Evolutionary conservation across 257 asterid genomes (phyloP).

Genomic region (Ballota nigra): DNA sequence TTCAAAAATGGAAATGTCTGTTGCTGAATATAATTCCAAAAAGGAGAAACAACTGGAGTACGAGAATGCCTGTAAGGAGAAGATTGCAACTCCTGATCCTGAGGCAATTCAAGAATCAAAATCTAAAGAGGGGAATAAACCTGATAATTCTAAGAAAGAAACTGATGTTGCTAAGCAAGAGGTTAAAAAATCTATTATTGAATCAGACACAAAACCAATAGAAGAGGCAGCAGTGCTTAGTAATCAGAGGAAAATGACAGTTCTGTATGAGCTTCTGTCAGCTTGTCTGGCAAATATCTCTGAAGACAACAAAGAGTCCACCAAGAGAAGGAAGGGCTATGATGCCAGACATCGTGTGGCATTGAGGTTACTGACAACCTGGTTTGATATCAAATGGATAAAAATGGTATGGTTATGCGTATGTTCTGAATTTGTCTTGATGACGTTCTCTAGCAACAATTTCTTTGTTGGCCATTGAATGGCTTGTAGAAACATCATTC

Average conservation of each 20-base stretch:
- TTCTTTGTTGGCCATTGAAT: slow-evolving; percentile 1
- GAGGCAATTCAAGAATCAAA: slow-evolving; percentile 30
- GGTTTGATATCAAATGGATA: slow-evolving; percentile 88
- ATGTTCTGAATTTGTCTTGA: slow-evolving; percentile 3
- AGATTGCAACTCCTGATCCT: slow-evolving; percentile 46
- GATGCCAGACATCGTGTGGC: slow-evolving; percentile 95
- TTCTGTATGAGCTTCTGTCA: slow-evolving; percentile 80
- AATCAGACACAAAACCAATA: slow-evolving; percentile 52
- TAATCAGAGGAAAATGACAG: slow-evolving; percentile 60
- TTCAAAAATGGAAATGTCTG: slow-evolving; percentile 52
- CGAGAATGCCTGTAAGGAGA: slow-evolving; percentile 64
- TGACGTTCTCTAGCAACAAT: not conserved
- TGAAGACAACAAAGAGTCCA: slow-evolving; percentile 48
- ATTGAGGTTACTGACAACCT: slow-evolving; percentile 77
- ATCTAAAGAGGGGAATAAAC: slow-evolving; percentile 28
- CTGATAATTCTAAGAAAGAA: slow-evolving; percentile 37
- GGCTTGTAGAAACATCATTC: not conserved
- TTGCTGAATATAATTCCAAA: slow-evolving; percentile 43
- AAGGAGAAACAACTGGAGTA: slow-evolving; percentile 67
- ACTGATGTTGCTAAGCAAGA: slow-evolving; percentile 36
- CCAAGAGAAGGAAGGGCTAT: slow-evolving; percentile 64
- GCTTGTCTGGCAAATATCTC: slow-evolving; percentile 76
- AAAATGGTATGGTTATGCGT: slow-evolving; percentile 73
- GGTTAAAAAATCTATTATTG: slow-evolving; percentile 29
- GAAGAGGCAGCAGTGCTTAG: slow-evolving; percentile 62